phyloP scores from a whole-genome alignment of 768 basidiomycete genomes.

The Lyophyllum shimeji region DNA sequence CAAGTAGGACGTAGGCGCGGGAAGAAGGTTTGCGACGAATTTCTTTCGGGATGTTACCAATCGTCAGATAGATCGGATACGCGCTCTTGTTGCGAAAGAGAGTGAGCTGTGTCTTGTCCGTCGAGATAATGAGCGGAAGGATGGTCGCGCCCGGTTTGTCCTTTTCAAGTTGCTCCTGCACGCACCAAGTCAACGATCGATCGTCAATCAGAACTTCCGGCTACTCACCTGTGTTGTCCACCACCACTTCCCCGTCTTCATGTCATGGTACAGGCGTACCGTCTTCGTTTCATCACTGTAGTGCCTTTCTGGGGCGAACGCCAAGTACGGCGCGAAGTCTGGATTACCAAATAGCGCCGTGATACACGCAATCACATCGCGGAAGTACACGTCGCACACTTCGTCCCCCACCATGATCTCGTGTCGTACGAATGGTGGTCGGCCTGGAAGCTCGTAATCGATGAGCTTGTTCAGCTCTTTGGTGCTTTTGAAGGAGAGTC shows the following conservation, averaged over 20 bases:
- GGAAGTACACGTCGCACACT: conserved; percentile 27
- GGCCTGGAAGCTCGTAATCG: conserved; percentile 22
- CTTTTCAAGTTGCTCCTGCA: not conserved
- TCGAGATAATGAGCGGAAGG: conserved; percentile 42
- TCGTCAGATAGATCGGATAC: conserved; percentile 48
- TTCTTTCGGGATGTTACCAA: conserved; percentile 44
- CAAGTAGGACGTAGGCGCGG: conserved; percentile 34
- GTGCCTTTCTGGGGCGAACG: conserved; percentile 36
- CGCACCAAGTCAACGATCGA: not conserved
- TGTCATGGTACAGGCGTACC: conserved; percentile 30
- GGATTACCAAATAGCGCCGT: conserved; percentile 32
- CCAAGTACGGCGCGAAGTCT: conserved; percentile 28
- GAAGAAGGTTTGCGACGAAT: conserved; percentile 33
- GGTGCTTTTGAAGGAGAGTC: conserved; percentile 24
- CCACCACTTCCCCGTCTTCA: conserved; percentile 54
- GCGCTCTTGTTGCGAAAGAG: conserved; percentile 38
- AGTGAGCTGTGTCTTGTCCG: conserved; percentile 46
- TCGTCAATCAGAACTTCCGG: no score
- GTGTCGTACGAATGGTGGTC: conserved; percentile 21
- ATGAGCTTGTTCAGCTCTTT: conserved; percentile 28
- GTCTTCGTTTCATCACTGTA: conserved; percentile 24
- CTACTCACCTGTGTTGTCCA: conserved; percentile 44
- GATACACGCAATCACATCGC: conserved; percentile 36
- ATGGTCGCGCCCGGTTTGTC: conserved; percentile 28
- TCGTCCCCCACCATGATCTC: conserved; percentile 28